A percentile compares a stretch with the other conserved stretches of the same genome.
These are phyloP conservation scores for Zasmidium cellare DNA, from an alignment of 2,329 filamentous ascomycete genomes.

Conservation along the genomic window DNA sequence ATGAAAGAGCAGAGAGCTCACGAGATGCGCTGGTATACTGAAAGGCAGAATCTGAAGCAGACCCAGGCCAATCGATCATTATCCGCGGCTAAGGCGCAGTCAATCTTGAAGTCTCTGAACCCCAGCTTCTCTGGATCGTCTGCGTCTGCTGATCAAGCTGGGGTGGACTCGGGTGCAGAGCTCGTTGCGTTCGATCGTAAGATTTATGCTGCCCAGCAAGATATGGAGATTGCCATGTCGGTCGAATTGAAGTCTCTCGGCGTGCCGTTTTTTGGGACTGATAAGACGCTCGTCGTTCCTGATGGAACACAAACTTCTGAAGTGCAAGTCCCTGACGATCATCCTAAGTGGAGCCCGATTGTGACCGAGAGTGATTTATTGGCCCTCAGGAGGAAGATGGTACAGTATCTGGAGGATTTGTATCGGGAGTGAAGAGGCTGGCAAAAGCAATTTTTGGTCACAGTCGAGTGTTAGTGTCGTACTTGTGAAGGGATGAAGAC, in stretches of 20 bases:
- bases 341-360: constrained; percentile 28
- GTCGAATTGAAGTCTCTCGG: constrained; percentile 57
- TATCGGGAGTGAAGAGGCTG: constrained; percentile 35
- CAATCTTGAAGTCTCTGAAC: constrained; percentile 33
- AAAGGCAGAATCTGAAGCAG: constrained; percentile 36
- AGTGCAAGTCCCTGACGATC: constrained; percentile 14
- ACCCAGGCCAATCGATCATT: constrained; percentile 29
- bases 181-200: constrained; percentile 61
- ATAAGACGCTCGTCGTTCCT: constrained; percentile 43
- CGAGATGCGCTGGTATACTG: constrained; percentile 57
- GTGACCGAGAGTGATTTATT: constrained; percentile 36
- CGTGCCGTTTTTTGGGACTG: constrained; percentile 62
- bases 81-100: constrained; percentile 31
- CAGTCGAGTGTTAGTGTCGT: not conserved
- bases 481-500: not conserved
- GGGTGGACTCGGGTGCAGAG: constrained; percentile 49
- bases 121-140: constrained; percentile 12
- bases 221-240: constrained; percentile 61
- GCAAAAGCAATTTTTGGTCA: not conserved
- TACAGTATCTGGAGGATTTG: constrained; percentile 40
- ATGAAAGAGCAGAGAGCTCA: constrained; percentile 64
- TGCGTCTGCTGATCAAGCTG: constrained; percentile 11
- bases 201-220: constrained; percentile 58
- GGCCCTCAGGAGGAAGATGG: constrained; percentile 37
- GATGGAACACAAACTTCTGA: constrained; percentile 23